Evolutionary conservation across 805 yeast genomes (phyloP).

Genomic region (Candida awuae): DNA sequence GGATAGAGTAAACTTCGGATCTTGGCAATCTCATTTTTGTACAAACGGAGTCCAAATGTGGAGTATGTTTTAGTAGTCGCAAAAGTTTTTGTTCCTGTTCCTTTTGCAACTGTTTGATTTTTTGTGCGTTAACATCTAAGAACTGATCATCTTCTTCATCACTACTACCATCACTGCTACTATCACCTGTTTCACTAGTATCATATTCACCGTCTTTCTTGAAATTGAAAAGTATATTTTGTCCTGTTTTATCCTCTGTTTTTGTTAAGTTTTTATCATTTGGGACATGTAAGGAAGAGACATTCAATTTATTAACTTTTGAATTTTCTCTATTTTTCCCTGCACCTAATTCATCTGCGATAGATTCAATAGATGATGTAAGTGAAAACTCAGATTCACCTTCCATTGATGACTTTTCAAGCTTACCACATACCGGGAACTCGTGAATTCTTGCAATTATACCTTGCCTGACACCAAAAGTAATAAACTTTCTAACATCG

Average conservation of each 20-base stretch:
- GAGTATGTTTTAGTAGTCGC: conserved; percentile 42
- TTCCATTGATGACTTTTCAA: conserved; percentile 32
- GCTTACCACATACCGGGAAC: conserved; percentile 52
- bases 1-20: conserved; percentile 42
- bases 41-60: conserved; percentile 58
- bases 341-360: neutral
- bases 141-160: conserved; percentile 7
- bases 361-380: neutral
- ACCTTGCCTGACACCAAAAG: conserved; percentile 80
- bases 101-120: conserved; percentile 17
- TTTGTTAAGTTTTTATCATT: neutral
- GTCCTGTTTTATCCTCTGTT: neutral
- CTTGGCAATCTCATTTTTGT: conserved; percentile 56
- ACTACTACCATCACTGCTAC: neutral
- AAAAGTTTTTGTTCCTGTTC: conserved; percentile 32
- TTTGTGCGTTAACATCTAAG: conserved; percentile 10
- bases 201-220: too few relatives aligned
- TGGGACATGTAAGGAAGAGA: neutral
- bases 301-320: neutral
- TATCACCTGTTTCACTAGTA: neutral
- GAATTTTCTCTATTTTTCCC: neutral
- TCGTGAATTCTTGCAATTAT: conserved; percentile 73
- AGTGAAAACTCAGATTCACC: conserved; percentile 1
- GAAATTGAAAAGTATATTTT: too few relatives aligned
- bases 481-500: conserved; percentile 76